phyloP scores from a whole-genome alignment of 208 protist genomes.

The Leishmania arabica region DNA sequence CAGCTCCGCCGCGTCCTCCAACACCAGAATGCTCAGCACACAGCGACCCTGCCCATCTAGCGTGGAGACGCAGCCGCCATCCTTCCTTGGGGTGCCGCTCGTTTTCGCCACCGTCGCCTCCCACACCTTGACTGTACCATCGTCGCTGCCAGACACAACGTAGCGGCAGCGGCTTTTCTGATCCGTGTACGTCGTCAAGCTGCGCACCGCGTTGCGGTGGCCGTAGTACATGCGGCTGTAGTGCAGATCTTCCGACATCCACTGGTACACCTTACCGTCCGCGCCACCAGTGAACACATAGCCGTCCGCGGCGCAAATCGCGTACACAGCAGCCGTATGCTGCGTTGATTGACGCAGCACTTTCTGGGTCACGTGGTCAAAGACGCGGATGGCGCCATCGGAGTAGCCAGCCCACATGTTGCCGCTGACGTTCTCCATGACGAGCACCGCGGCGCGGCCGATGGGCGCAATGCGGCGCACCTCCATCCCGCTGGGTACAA shows the following conservation, averaged over 20 bases:
- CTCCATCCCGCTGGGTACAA: constrained; percentile 42
- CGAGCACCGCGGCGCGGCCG: constrained; percentile 25
- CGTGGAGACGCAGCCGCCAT: constrained; percentile 52
- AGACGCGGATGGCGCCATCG: constrained; percentile 65
- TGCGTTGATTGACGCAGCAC: constrained; percentile 51
- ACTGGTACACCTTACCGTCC: constrained; percentile 80
- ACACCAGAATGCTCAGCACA: constrained; percentile 39
- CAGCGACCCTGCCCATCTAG: constrained; percentile 39
- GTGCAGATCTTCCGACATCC: constrained; percentile 51
- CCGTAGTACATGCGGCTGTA: constrained; percentile 62
- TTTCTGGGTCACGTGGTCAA: constrained; percentile 26
- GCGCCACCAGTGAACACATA: constrained; percentile 66
- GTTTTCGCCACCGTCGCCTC: constrained; percentile 31
- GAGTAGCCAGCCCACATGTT: constrained; percentile 67
- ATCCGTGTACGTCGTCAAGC: constrained; percentile 45
- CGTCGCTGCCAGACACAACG: constrained; percentile 66
- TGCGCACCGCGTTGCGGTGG: constrained; percentile 64
- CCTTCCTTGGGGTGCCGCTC: constrained; percentile 16
- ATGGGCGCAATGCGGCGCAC: constrained; percentile 33
- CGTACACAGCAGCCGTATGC: constrained; percentile 61
- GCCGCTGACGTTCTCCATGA: constrained; percentile 31
- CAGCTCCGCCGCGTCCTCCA: constrained; percentile 52
- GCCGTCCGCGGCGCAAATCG: constrained; percentile 40
- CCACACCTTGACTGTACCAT: constrained; percentile 68
- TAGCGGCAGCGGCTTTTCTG: constrained; percentile 33